A percentile compares a stretch with the other conserved stretches of the same genome.
Conservation (phyloP, 2,329 filamentous ascomycete genomes). For the Cercospora citrullina region DNA sequence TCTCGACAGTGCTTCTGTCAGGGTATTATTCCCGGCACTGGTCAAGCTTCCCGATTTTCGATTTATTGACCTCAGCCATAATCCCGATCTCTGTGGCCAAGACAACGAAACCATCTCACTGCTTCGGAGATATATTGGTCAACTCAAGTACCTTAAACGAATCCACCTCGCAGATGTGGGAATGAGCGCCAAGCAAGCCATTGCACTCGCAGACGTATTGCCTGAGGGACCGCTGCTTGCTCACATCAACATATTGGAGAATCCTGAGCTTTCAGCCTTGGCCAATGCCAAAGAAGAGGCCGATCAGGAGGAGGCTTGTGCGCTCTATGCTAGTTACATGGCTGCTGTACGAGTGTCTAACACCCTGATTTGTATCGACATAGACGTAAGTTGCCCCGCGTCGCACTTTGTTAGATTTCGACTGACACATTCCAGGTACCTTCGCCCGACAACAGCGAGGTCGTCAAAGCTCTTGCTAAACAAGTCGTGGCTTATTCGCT, state of each 20-base stretch:
- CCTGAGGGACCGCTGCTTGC: constrained; percentile 80
- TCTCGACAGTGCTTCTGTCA: constrained; percentile 70
- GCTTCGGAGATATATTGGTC: constrained; percentile 80
- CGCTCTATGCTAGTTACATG: constrained; percentile 87
- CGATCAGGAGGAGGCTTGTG: constrained; percentile 87
- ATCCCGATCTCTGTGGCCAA: constrained; percentile 68
- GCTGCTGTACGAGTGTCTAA: constrained; percentile 81
- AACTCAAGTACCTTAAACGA: constrained; percentile 73
- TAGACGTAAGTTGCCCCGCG: constrained; percentile 59
- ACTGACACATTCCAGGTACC: constrained; percentile 54
- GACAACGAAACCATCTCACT: constrained; percentile 46
- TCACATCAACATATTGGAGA: constrained; percentile 84
- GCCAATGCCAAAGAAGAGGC: constrained; percentile 75
- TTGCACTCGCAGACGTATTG: constrained; percentile 84
- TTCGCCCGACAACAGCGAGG: constrained; percentile 75
- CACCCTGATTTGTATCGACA: constrained; percentile 83
- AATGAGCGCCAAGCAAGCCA: constrained; percentile 82
- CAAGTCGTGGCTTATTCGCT: constrained; percentile 95
- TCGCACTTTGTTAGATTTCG: background rate
- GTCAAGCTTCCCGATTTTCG: constrained; percentile 70
- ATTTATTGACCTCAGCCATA: constrained; percentile 91
- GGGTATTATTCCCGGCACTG: constrained; percentile 72
- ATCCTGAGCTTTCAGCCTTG: constrained; percentile 68
- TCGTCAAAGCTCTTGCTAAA: constrained; percentile 87
- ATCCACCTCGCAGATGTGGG: constrained; percentile 84